A percentile compares a stretch with the other conserved stretches of the same genome.
These are phyloP conservation scores for Salix purpurea DNA, from an alignment of 345 rosid genomes.

Conservation along the genomic window DNA sequence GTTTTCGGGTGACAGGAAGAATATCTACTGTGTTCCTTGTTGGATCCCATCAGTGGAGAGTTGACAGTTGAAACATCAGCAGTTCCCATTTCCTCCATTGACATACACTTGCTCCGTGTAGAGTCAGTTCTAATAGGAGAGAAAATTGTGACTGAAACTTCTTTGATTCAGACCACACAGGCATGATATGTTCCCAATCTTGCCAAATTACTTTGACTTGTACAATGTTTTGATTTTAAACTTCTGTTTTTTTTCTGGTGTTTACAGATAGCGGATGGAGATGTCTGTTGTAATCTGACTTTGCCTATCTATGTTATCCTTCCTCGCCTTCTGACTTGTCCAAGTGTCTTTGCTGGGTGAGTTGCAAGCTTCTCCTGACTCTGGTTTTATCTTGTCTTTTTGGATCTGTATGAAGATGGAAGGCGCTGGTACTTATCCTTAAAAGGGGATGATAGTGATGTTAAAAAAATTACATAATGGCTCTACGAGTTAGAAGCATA, in stretches of 20 bases:
- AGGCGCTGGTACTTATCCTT: no score
- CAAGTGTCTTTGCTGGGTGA: no score
- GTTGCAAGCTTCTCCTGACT: no score
- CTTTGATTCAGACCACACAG: conserved; percentile 90
- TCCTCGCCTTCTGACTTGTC: conserved; percentile 61
- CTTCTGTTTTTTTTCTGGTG: background rate
- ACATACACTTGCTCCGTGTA: conserved; percentile 63
- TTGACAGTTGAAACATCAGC: conserved; percentile 77
- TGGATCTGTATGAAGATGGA: no score
- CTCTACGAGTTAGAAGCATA: no score
- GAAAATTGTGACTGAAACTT: conserved; percentile 72
- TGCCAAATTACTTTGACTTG: background rate
- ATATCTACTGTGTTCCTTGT: conserved; percentile 64
- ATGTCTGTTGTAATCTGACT: conserved; percentile 60
- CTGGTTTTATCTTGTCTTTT: background rate
- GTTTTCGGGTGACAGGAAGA: conserved; percentile 78
- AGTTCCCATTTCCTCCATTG: conserved; percentile 65
- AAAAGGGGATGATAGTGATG: no score
- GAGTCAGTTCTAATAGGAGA: conserved; percentile 83
- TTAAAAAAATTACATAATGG: no score
- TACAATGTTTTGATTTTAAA: conserved; percentile 3
- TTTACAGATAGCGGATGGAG: conserved; percentile 83
- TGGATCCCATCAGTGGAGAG: conserved; percentile 76
- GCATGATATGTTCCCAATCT: conserved; percentile 21
- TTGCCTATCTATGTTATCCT: conserved; percentile 70